Evolutionary conservation across 495 filamentous ascomycete species (phyloP), one percentile per base, ranked within the genome.

Genomic region (Aspergillus haitiensis): DNA sequence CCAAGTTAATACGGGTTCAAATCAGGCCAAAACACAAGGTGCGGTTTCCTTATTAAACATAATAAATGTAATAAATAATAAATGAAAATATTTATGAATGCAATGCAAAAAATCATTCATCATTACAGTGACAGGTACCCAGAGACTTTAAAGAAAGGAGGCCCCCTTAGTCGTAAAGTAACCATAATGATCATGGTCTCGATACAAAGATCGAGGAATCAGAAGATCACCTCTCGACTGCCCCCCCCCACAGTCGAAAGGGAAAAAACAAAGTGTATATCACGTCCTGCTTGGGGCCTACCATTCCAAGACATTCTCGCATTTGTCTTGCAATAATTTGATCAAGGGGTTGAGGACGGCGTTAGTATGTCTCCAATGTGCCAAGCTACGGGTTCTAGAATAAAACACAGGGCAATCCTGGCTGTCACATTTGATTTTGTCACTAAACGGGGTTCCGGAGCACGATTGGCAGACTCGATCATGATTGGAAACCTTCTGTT

Each of bases 401-500:
- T 97, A 98, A 65, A 94, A 97, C 3, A 97, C 90, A 0, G 92
- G 89, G 69, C 94, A 98, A 72, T 97, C 94, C 71, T 86, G 82
- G 63, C 89, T 96, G 67, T 96, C 91, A 70, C 94, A 98, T 37
- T 70, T 82, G 37, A 97, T 86, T 34, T 89, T 84, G 46, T 96
- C 92, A 5, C 83, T 76, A 64, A 84, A 87, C 13, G 89, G 72
- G 42, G 91, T 68, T 7, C 85, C 86, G 33, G 88, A 85, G 65
- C 94, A 98, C 64, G 86, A 91, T 63, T 88, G 86, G 72, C 94
- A 98, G 54, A 96, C 78, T 57, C 78, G 81, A 36, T 87, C 76
- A n/a, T 96, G 73, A 64, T 93, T 84, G 55, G 72, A 67, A 16
- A 83, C 81, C 54, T 81, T 83, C 67, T 81, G 82, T 73, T 96